Percentiles rank a stretch among this genome's conserved stretches.
These are phyloP conservation scores for Pistacia atlantica DNA, from an alignment of 345 rosid genomes.

Conservation along the genomic window DNA sequence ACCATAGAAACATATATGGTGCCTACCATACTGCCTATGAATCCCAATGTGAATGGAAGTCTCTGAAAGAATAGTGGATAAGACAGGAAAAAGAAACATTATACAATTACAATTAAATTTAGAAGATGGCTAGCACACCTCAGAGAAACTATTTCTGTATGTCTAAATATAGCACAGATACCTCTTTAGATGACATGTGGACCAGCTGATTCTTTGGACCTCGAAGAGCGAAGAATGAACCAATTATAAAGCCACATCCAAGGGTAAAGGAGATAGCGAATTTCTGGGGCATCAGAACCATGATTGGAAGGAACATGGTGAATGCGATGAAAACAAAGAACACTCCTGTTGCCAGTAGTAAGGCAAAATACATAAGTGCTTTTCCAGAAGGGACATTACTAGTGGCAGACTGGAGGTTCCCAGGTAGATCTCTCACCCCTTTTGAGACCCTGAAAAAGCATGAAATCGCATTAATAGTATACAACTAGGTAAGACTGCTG, in stretches of 20 bases:
- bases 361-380: conserved; percentile 80
- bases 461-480: conserved; percentile 16
- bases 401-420: conserved; percentile 81
- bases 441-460: conserved; percentile 63
- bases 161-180: conserved; percentile 17
- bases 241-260: conserved; percentile 83
- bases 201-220: conserved; percentile 80
- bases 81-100: conserved; percentile 5
- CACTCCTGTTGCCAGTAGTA: conserved; percentile 75
- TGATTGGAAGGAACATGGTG: conserved; percentile 93
- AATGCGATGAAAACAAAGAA: conserved; percentile 87
- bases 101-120: not conserved
- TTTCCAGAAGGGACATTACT: conserved; percentile 87
- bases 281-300: conserved; percentile 93
- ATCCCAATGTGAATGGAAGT: conserved; percentile 82
- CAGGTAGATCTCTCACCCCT: conserved; percentile 87
- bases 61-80: conserved; percentile 54
- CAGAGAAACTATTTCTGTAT: not conserved
- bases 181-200: conserved; percentile 94
- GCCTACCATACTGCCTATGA: conserved; percentile 84
- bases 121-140: not conserved
- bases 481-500: not conserved
- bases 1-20: conserved; percentile 92
- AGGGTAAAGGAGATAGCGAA: conserved; percentile 90
- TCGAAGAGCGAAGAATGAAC: conserved; percentile 85